Conservation (phyloP, 2,329 filamentous ascomycete species). For the Diaporthe caulivora region DNA sequence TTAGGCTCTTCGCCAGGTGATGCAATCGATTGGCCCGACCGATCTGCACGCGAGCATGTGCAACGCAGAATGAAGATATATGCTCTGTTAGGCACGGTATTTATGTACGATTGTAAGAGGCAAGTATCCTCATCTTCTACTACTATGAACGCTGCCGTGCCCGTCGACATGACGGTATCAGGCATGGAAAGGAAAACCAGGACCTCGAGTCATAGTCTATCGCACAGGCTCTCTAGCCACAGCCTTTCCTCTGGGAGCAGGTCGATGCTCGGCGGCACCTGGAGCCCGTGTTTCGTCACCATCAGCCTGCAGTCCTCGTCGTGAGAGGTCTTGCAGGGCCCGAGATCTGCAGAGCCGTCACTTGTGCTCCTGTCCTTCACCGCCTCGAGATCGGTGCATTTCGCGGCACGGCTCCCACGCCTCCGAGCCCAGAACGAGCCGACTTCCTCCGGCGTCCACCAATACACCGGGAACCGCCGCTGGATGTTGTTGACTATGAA, state of each 20-base stretch:
- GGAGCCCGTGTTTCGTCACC: constrained; percentile 28
- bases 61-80: background rate
- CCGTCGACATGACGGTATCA: background rate
- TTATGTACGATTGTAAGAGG: background rate
- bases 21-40: background rate
- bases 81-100: background rate
- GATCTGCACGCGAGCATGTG: background rate
- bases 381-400: background rate
- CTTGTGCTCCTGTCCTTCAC: background rate
- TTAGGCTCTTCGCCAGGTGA: background rate
- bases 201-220: constrained; percentile 31
- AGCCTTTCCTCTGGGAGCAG: constrained; percentile 30
- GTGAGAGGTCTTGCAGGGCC: constrained; percentile 7
- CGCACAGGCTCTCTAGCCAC: constrained; percentile 27
- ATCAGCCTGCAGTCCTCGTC: constrained; percentile 3
- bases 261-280: constrained; percentile 4
- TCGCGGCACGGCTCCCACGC: background rate
- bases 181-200: background rate
- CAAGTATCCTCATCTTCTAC: background rate
- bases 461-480: constrained; percentile 75
- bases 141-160: too few species aligned
- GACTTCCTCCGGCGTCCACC: constrained; percentile 70
- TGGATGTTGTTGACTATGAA: constrained; percentile 78
- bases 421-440: constrained; percentile 42
- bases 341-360: background rate